Base-by-base conservation (phyloP, 2,329 filamentous ascomycete genomes). In the Emmonsiellopsis sp. region DNA sequence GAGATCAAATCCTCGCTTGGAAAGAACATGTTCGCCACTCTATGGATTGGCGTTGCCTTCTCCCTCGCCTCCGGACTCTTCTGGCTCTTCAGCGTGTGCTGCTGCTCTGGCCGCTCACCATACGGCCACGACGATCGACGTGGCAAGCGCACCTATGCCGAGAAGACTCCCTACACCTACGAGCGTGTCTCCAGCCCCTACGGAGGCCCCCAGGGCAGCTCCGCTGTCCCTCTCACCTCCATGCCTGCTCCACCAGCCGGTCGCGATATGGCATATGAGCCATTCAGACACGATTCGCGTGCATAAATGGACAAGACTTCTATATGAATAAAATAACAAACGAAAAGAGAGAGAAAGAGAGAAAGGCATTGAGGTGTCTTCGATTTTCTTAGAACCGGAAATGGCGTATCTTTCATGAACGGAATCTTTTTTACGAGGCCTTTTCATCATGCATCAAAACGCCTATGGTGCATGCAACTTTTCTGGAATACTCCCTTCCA, bases 41-140 rank as follows among this genome's bases (percentile, higher is more conserved):
- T 86, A 62, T 96, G 91, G 89, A 76, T 97, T 56, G 85, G 84
- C 43, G 85, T 85, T 40, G 87, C 81, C 31, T 90, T 94, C 67
- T 85, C 86, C 57, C 67, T 93, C 35, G 87, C 71, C 42, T 85
- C 86, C 7, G 82, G 81, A 59, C 73, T 95, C 67, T 96, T 97
- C 85, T 97, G 93, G 92, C 75, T 91, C 65, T 82, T 94, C 70
- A 89, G 84, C 70, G 81, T 87, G 64, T 97, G 92, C 85, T 97
- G 91, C 82, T 95, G 91, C 78, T 83, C 80, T 62, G 88, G 89
- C 46, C 76, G 79, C 62, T 77, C 73, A 52, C 72, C 74, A 31
- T 75, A 75, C 51, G 67, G 73, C 64, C 73, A 72, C 58, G 60
- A 67, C 56, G 67, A 66, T 26, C 9, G 26, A 8, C 44, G 44